Base-by-base conservation (phyloP, 345 rosid species). In the Mangifera indica region DNA sequence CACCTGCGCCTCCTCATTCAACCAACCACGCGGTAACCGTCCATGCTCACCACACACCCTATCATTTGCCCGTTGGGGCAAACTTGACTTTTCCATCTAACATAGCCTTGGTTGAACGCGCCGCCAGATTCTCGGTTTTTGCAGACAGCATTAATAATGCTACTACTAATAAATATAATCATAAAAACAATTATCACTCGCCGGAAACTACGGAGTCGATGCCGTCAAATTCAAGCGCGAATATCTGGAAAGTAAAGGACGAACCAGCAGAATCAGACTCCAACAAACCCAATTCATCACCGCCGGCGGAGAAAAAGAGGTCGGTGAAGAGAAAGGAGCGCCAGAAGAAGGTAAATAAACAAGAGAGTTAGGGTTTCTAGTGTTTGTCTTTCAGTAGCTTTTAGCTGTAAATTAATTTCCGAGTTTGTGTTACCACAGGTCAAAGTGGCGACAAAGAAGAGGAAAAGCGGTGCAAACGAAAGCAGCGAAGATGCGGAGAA, bases 281-380 rank as follows among this genome's bases (percentile, higher is more conserved):
- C 24, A 72, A 70, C 73, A 72, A 80, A 62, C 71, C 76, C 17
- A 60, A 49, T 61, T 61, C 60, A 10, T 1, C 59, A 7, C 67
- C 34, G 55, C 60, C 69, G 51, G 76, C 62, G 62, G 81, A 63
- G 63, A 77, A 61, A 48, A 83, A 62, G 78, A 71, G 69, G 77
- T 32, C 75, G 71, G 79, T 60, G 10, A 85, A 87, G 81, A 85
- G 87, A 74, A 85, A 85, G 73, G 86, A 82, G 68, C 69, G 86
- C 45, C 87, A 80, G 73, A 83, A 74, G 86, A 87, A 81, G 87
- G 91, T 83, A 79, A 58, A 0, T 4, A 42, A 21, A 37, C 42
- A 17, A 60, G 10, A 11, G 10, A 14, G 7, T 20, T 32, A 49
- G 67, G 58, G 56, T 64, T 60, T 22, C 32, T 22, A 34, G 24